Percentiles rank a stretch among this genome's conserved stretches.
Evolutionary conservation across 129 eudicot genomes (phyloP).

Genomic region (Saussurea involucrata): DNA sequence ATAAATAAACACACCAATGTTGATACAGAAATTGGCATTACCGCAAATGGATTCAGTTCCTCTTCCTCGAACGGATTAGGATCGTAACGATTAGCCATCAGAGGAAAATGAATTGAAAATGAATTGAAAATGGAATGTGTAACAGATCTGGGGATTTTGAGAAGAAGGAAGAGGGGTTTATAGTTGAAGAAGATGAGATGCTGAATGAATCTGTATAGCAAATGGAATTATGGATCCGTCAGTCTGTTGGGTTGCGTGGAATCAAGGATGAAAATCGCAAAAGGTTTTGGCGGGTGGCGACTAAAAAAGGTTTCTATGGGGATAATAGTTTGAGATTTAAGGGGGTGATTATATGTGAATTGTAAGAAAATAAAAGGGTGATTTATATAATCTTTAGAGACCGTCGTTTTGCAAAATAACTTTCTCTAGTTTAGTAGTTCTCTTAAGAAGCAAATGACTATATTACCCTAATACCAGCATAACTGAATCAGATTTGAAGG

Average conservation of each 20-base stretch:
- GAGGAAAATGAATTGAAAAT: background rate
- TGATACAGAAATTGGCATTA: conserved; percentile 21
- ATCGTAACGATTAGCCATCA: conserved; percentile 67
- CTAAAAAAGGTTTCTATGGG: background rate
- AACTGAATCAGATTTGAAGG: too few relatives aligned
- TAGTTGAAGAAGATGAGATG: conserved; percentile 1
- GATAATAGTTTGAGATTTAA: conserved; percentile 12
- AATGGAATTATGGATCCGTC: background rate
- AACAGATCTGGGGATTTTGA: conserved; percentile 21
- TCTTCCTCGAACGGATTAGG: conserved; percentile 83
- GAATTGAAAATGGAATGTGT: background rate
- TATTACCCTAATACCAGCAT: too few relatives aligned
- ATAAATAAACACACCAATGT: background rate
- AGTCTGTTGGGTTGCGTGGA: conserved; percentile 14
- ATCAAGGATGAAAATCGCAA: background rate
- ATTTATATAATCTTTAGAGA: too few relatives aligned
- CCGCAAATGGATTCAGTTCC: conserved; percentile 88
- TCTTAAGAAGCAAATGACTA: too few relatives aligned
- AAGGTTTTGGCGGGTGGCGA: conserved; percentile 31
- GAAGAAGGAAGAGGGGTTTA: background rate
- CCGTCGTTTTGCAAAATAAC: too few relatives aligned
- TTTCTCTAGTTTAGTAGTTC: too few relatives aligned
- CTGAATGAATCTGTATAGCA: background rate
- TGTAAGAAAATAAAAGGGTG: too few relatives aligned
- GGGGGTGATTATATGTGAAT: too few relatives aligned